A percentile compares a stretch with the other conserved stretches of the same genome.
Evolutionary conservation across 1,139 yeast species (phyloP).

Genomic region (Taiozyma sp.): DNA sequence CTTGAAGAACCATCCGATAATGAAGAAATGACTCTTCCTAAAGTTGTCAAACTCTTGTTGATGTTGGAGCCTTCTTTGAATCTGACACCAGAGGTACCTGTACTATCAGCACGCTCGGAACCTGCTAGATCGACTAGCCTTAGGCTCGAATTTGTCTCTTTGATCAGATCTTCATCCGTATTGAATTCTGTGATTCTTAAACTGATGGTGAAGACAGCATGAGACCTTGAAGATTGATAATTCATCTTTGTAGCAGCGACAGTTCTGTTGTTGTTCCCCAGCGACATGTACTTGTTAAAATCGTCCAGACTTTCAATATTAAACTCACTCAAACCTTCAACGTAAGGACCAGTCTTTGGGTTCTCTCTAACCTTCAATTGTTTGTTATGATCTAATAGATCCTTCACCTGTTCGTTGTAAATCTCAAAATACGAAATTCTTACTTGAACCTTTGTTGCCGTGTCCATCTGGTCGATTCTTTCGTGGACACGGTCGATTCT

Average conservation of each 20-base stretch:
- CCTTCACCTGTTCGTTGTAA: conserved; percentile 68
- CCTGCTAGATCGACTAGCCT: conserved; percentile 82
- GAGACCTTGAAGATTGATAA: conserved; percentile 69
- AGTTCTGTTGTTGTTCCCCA: conserved; percentile 50
- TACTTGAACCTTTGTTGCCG: conserved; percentile 47
- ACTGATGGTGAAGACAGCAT: conserved; percentile 65
- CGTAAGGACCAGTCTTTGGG: conserved; percentile 62
- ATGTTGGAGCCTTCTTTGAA: conserved; percentile 72
- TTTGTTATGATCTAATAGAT: conserved; percentile 36
- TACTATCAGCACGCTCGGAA: conserved; percentile 61
- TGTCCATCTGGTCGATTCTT: conserved; percentile 35
- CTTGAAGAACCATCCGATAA: conserved; percentile 38
- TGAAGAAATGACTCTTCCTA: conserved; percentile 69
- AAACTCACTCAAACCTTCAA: conserved; percentile 55
- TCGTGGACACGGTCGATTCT: conserved; percentile 29
- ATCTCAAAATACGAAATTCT: conserved; percentile 64
- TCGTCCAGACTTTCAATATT: conserved; percentile 40
- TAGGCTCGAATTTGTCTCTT: conserved; percentile 51
- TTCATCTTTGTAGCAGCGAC: conserved; percentile 72
- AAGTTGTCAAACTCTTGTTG: conserved; percentile 68
- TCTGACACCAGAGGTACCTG: conserved; percentile 63
- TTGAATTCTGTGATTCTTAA: conserved; percentile 50
- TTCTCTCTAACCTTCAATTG: conserved; percentile 55
- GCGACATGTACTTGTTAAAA: conserved; percentile 36
- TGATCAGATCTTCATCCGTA: conserved; percentile 43